Evolutionary conservation across 192 early-diverging fungal species (phyloP).

Genomic region (Entomortierella chlamydospora): DNA sequence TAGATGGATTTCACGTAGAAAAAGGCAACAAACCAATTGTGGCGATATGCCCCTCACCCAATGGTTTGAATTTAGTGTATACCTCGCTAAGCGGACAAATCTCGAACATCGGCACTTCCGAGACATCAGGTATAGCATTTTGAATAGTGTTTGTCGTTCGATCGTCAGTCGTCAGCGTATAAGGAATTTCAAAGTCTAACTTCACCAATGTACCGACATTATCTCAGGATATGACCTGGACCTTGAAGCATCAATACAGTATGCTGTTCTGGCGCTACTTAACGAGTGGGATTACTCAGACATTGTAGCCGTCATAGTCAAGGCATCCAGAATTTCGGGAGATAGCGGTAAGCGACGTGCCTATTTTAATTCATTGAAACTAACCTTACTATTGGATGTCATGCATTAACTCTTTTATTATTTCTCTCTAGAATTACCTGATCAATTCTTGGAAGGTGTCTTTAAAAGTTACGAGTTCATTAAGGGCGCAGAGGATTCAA

Average conservation of each 20-base stretch:
- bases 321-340: slow-evolving; percentile 5
- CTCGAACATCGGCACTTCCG: slow-evolving; percentile 13
- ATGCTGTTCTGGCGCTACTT: slow-evolving; percentile 27
- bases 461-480: slow-evolving; percentile 46
- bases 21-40: slow-evolving; percentile 7
- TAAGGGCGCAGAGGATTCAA: slow-evolving; percentile 40
- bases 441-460: slow-evolving; percentile 35
- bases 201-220: too few species aligned
- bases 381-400: too few species aligned
- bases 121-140: slow-evolving; percentile 11
- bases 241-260: slow-evolving; percentile 23
- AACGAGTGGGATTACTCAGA: slow-evolving; percentile 54
- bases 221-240: slow-evolving; percentile 33
- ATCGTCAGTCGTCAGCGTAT: too few species aligned
- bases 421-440: slow-evolving; percentile 24
- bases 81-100: slow-evolving; percentile 27
- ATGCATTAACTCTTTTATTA: background rate
- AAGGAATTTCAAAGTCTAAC: too few species aligned
- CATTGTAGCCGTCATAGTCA: slow-evolving; percentile 27
- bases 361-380: background rate
- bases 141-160: too few species aligned
- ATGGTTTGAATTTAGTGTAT: slow-evolving; percentile 18
- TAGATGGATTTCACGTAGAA: slow-evolving; percentile 26
- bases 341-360: slow-evolving; percentile 21
- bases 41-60: slow-evolving; percentile 38